phyloP scores from a whole-genome alignment of 1,284 basidiomycete species.

The Cerioporus squamosus region DNA sequence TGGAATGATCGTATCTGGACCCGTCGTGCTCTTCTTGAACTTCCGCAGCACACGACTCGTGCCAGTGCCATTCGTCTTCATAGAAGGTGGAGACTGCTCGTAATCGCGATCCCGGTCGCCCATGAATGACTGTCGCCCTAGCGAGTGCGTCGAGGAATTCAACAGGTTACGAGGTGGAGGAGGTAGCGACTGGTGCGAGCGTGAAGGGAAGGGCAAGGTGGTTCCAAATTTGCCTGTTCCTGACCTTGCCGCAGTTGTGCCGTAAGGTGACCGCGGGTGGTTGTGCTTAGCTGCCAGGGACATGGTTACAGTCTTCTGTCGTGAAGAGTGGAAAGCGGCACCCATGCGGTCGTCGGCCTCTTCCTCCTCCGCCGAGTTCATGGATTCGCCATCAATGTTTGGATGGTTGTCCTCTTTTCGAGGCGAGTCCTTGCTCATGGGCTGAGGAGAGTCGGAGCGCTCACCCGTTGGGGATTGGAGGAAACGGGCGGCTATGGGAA shows the following conservation, averaged over 20 bases:
- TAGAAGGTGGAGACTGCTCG: conserved; percentile 34
- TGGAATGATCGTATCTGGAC: conserved; percentile 48
- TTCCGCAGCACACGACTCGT: conserved; percentile 63
- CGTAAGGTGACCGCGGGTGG: conserved; percentile 80
- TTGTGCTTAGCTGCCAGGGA: conserved; percentile 57
- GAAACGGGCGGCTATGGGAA: conserved; percentile 93
- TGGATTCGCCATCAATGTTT: conserved; percentile 72
- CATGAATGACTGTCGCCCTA: conserved; percentile 63
- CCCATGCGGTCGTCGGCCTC: conserved; percentile 59
- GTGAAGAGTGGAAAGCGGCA: conserved; percentile 46
- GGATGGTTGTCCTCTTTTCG: conserved; percentile 50
- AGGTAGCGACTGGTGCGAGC: conserved; percentile 82
- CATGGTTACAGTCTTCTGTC: conserved; percentile 37
- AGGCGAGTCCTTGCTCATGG: conserved; percentile 32
- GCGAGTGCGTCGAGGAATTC: conserved; percentile 67
- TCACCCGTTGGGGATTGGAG: conserved; percentile 70
- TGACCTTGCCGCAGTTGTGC: conserved; percentile 46
- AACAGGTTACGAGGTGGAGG: conserved; percentile 63
- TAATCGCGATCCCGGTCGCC: conserved; percentile 48
- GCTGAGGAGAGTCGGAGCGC: conserved; percentile 50
- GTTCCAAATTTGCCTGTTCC: conserved; percentile 43
- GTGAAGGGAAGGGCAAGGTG: conserved; percentile 73
- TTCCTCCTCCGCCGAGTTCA: conserved; percentile 74
- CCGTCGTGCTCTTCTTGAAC: conserved; percentile 64
- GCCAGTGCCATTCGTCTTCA: conserved; percentile 42